Conservation (phyloP, 768 basidiomycete species). For the Peribolospora baueri region DNA sequence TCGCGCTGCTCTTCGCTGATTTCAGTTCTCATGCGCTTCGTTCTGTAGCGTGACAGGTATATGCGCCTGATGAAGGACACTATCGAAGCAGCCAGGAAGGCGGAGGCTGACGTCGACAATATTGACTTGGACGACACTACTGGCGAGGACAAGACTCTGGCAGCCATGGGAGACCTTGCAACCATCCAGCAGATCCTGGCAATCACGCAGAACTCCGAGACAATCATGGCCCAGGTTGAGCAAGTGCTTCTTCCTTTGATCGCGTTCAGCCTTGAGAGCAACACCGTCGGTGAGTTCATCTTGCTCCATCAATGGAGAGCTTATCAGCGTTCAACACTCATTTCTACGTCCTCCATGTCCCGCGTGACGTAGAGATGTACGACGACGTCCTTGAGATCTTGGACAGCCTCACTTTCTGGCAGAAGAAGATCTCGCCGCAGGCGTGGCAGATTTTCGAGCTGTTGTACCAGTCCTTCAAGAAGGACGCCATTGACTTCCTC, state of each 20-base stretch:
- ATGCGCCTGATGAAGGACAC: constrained; percentile 45
- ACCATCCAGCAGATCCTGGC: constrained; percentile 35
- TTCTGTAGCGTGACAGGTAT: constrained; percentile 49
- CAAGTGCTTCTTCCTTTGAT: constrained; percentile 60
- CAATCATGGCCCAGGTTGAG: constrained; percentile 54
- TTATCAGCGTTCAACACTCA: background rate
- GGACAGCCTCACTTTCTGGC: constrained; percentile 61
- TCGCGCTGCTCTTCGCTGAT: background rate
- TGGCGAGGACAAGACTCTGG: constrained; percentile 46
- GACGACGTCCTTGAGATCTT: constrained; percentile 70
- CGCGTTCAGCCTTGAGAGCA: constrained; percentile 47
- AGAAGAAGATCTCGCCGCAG: constrained; percentile 43
- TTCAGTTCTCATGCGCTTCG: no score
- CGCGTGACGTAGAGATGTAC: constrained; percentile 36
- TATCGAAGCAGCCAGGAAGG: constrained; percentile 24
- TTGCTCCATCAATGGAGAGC: background rate
- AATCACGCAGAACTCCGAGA: constrained; percentile 45
- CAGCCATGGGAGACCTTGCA: constrained; percentile 53
- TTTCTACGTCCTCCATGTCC: background rate
- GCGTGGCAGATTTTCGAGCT: constrained; percentile 76
- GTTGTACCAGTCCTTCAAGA: constrained; percentile 59
- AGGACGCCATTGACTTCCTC: constrained; percentile 60
- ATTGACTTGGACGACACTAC: constrained; percentile 32
- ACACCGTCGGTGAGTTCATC: constrained; percentile 37
- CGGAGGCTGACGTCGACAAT: constrained; percentile 29